Conservation (phyloP, 2,329 filamentous ascomycete genomes). For the Sporothrix variecibatus region DNA sequence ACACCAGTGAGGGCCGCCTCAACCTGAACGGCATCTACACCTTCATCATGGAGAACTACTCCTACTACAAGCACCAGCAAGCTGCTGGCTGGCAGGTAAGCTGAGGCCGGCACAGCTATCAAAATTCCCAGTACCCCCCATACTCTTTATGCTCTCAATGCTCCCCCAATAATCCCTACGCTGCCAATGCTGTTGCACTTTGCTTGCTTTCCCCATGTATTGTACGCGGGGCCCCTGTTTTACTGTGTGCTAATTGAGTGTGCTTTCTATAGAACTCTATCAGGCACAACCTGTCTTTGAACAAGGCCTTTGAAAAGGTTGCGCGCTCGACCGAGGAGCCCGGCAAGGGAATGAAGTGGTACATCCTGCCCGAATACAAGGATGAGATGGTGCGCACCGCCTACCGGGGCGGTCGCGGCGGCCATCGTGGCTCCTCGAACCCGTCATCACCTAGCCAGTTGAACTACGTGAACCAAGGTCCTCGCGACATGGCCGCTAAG, state of each 20-base stretch:
- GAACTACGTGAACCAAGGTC: slow-evolving; percentile 62
- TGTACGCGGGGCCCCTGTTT: background rate
- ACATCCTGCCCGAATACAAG: slow-evolving; percentile 78
- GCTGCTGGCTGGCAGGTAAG: slow-evolving; percentile 85
- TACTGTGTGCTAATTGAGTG: slow-evolving; percentile 26
- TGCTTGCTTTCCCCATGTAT: background rate
- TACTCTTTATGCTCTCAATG: background rate
- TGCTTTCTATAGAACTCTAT: slow-evolving; percentile 74
- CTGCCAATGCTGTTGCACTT: background rate
- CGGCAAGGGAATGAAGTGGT: slow-evolving; percentile 99
- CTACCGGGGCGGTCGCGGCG: slow-evolving; percentile 61
- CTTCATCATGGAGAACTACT: slow-evolving; percentile 87
- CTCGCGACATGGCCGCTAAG: slow-evolving; percentile 55
- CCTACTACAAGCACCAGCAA: slow-evolving; percentile 83
- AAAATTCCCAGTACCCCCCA: background rate
- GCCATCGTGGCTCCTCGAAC: slow-evolving; percentile 67
- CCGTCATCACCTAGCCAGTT: slow-evolving; percentile 67
- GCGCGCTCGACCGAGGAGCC: slow-evolving; percentile 91
- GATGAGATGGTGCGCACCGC: slow-evolving; percentile 85
- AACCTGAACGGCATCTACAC: slow-evolving; percentile 92
- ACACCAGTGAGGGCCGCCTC: slow-evolving; percentile 81
- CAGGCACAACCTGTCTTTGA: slow-evolving; percentile 91
- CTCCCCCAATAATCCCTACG: background rate
- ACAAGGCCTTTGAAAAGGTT: slow-evolving; percentile 92
- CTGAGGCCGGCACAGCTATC: slow-evolving; percentile 26